These are phyloP conservation scores for Pythium phragmiticola DNA, from an alignment of 352 stramenopile species.

Conservation along the genomic window DNA sequence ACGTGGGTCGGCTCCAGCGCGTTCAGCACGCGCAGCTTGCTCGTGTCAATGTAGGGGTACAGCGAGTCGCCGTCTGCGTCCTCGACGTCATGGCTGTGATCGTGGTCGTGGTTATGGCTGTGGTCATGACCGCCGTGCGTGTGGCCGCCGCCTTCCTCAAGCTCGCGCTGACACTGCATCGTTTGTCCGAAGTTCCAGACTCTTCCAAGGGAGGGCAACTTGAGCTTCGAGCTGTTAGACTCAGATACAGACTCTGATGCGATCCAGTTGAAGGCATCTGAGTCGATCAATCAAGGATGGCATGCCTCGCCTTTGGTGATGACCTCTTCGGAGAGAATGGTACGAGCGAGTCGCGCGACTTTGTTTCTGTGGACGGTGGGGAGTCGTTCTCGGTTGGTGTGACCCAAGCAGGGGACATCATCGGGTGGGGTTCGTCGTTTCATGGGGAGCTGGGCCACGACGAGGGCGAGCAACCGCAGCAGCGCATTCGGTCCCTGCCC, in stretches of 20 bases:
- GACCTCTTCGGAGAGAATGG: conserved; percentile 38
- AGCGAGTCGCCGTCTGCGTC: conserved; percentile 76
- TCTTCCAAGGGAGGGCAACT: conserved; percentile 5
- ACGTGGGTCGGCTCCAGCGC: conserved; percentile 57
- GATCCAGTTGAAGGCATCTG: not conserved
- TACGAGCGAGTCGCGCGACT: conserved; percentile 8
- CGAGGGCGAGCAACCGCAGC: not conserved
- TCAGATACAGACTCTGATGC: conserved; percentile 3
- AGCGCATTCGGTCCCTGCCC: not conserved
- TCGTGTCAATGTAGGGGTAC: conserved; percentile 85
- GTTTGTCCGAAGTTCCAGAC: conserved; percentile 8
- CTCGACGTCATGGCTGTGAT: conserved; percentile 66
- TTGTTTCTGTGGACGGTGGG: conserved; percentile 39
- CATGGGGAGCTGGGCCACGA: conserved; percentile 52
- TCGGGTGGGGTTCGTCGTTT: conserved; percentile 66
- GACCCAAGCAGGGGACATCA: conserved; percentile 28
- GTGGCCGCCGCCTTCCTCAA: conserved; percentile 42
- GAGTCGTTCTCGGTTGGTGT: conserved; percentile 58
- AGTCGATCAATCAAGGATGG: conserved; percentile 2
- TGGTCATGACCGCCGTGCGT: conserved; percentile 47
- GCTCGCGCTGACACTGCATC: conserved; percentile 62
- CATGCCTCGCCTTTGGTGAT: not conserved
- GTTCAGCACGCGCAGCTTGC: conserved; percentile 83
- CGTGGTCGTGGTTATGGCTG: conserved; percentile 56
- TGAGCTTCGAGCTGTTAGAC: not conserved